Base-by-base conservation (phyloP, 2,329 filamentous ascomycete genomes). In the Chaetomium sp. region DNA sequence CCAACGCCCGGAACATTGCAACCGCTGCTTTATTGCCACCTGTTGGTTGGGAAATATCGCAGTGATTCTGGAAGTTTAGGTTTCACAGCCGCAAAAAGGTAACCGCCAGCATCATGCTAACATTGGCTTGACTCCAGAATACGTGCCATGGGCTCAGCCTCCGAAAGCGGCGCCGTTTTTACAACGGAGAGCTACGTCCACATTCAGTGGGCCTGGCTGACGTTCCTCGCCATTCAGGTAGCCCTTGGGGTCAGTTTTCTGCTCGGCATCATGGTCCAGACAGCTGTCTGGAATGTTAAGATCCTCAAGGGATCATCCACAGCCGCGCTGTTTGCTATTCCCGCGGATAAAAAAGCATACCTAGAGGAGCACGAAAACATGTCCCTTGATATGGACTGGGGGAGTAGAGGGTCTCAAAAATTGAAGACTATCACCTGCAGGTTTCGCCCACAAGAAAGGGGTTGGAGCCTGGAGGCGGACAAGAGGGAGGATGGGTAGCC, bases 241-340 rank as follows among this genome's bases (percentile, higher is more conserved):
- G 38, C 54, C 7, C 52, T 62, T 1, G 53, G 62, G 2, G 42
- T 56, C 10, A 48, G 50, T 9, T 64, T 69, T 54, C 55, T 68
- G 11, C 10, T 60, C 12, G 59, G 59, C 2, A 65, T 68, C 12
- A 64, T 66, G 44, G 33, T 65, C 3, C 59, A 65, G 38, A 68
- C 65, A 27, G 53, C 57, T 6, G 55, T 61, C 4, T 61, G 61
- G 57, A 52, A 59, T 32, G 58, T 63, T 3, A 55, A 56, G 38
- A 59, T 66, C 11, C 52, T 69, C 48, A 69, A 69, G 55, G 58
- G 58, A 35, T 67, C 66, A n/a, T 53, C 62, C 8, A 55, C 62
- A 10, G 61, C 65, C 9, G 45, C 62, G 10, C 50, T 69, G 27
- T 56, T 68, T 19, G 65, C 66, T n/a, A 52, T 69, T n/a, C 48